These are phyloP conservation scores for Phaffia australis DNA, from an alignment of 768 basidiomycete species.

Conservation along the genomic window DNA sequence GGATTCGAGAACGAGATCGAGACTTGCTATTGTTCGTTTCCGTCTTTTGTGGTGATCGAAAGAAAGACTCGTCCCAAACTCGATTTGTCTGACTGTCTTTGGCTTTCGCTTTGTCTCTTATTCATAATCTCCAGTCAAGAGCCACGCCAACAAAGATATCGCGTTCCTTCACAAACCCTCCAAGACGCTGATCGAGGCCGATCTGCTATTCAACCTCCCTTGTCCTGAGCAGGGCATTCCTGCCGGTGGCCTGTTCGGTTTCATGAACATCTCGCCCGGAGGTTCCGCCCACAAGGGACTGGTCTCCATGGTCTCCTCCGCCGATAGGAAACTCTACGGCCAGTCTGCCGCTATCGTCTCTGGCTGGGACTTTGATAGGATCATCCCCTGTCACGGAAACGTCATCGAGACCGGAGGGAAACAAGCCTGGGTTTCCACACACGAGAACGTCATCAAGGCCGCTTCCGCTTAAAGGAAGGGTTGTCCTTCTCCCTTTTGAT, in stretches of 20 bases:
- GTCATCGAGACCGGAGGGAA: slow-evolving; percentile 56
- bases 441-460: neutral
- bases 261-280: neutral
- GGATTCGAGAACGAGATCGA: slow-evolving; percentile 56
- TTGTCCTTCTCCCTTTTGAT: too few species aligned
- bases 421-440: slow-evolving; percentile 40
- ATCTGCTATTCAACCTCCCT: slow-evolving; percentile 73
- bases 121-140: slow-evolving; percentile 48
- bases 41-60: slow-evolving; percentile 14
- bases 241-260: neutral
- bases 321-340: slow-evolving; percentile 48
- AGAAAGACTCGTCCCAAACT: neutral
- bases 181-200: slow-evolving; percentile 65
- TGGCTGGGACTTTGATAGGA: slow-evolving; percentile 61
- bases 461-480: too few species aligned
- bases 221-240: slow-evolving; percentile 54
- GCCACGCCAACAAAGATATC: slow-evolving; percentile 59
- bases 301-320: too few species aligned
- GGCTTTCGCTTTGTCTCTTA: slow-evolving; percentile 18
- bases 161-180: slow-evolving; percentile 66
- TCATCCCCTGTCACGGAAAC: slow-evolving; percentile 44
- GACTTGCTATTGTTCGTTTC: slow-evolving; percentile 20
- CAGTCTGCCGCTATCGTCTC: slow-evolving; percentile 48
- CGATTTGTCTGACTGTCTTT: neutral
- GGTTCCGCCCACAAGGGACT: too few species aligned